These are phyloP conservation scores for Trichomonascaceae sp. DNA, from an alignment of 1,139 yeast genomes.

Conservation along the genomic window DNA sequence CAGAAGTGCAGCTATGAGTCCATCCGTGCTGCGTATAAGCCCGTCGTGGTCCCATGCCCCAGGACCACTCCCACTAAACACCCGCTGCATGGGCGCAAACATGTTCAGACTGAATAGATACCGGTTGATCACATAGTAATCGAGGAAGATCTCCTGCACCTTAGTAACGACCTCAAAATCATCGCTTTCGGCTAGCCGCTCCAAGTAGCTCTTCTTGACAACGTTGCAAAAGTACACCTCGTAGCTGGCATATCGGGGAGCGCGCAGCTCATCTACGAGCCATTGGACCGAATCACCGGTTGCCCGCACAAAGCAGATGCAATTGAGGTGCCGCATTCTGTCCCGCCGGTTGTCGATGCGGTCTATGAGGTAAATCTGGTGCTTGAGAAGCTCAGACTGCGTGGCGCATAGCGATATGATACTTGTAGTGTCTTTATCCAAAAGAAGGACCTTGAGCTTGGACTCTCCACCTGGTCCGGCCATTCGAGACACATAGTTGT, in stretches of 20 bases:
- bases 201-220: slow-evolving; percentile 62
- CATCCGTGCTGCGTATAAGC: slow-evolving; percentile 37
- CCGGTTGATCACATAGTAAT: slow-evolving; percentile 59
- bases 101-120: slow-evolving; percentile 46
- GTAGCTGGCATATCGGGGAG: slow-evolving; percentile 71
- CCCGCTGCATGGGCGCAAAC: slow-evolving; percentile 11
- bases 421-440: slow-evolving; percentile 71
- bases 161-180: slow-evolving; percentile 65
- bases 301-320: slow-evolving; percentile 73
- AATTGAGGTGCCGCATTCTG: slow-evolving; percentile 69
- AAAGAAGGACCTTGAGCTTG: slow-evolving; percentile 58
- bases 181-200: slow-evolving; percentile 80
- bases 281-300: slow-evolving; percentile 46
- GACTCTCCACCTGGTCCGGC: too few species aligned
- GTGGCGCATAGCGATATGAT: slow-evolving; percentile 78
- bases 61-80: slow-evolving; percentile 16
- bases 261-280: slow-evolving; percentile 50
- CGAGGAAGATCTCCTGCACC: slow-evolving; percentile 76
- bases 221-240: slow-evolving; percentile 53
- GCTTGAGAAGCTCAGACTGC: slow-evolving; percentile 68
- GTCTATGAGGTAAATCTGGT: slow-evolving; percentile 75
- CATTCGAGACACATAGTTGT: slow-evolving; percentile 36
- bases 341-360: slow-evolving; percentile 54
- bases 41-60: slow-evolving; percentile 36
- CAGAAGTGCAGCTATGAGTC: slow-evolving; percentile 51